Evolutionary conservation across 495 filamentous ascomycete genomes (phyloP), one percentile per base, ranked within the genome.

Genomic region (Xylaria longipes): DNA sequence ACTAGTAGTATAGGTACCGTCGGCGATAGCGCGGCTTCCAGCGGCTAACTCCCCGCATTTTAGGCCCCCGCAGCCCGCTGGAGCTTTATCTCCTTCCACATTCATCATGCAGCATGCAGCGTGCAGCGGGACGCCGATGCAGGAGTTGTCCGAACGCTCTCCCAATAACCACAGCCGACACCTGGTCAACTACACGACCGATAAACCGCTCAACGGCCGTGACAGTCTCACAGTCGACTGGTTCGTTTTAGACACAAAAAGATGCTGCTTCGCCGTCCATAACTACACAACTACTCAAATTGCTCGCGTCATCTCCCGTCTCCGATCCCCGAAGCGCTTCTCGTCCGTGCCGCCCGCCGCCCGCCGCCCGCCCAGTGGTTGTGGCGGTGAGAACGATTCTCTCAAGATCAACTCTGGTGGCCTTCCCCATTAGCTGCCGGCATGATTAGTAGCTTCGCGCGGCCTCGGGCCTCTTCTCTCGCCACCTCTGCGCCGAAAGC

Each of bases 391-490:
- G 35, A 45, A 45, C 58, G 8, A 52, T 39, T 22, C 46, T 33
- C 5, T 20, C 46, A 20, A n/a, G 33, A 31, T 50, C 60, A 39
- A 50, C 12, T 31, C 20, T 65, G 37, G 39, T 50, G 20, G 27
- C 29, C 22, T 39, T 7, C 54, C 33, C 73, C 62, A 20, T 29
- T 17, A 20, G 69, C 41, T 20, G 43, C 61, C 73, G 68, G 46
- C 15, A 82, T 71, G 74, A 84, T 83, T 77, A 69, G 73, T 73
- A 76, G 78, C 76, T 65, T 82, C 63, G 73, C 67, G 39, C 75
- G 81, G 78, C 78, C 73, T 62, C 76, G 76, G 64, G 73, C 73
- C 46, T 58, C 74, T 54, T 58, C 64, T 54, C 61, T 71, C 54
- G 61, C 57, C 61, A 14, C 35, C 46, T 33, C 68, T 37, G 41